A percentile compares a stretch with the other conserved stretches of the same genome.
Evolutionary conservation across 129 eudicot genomes (phyloP).

Genomic region (Logfia minima): DNA sequence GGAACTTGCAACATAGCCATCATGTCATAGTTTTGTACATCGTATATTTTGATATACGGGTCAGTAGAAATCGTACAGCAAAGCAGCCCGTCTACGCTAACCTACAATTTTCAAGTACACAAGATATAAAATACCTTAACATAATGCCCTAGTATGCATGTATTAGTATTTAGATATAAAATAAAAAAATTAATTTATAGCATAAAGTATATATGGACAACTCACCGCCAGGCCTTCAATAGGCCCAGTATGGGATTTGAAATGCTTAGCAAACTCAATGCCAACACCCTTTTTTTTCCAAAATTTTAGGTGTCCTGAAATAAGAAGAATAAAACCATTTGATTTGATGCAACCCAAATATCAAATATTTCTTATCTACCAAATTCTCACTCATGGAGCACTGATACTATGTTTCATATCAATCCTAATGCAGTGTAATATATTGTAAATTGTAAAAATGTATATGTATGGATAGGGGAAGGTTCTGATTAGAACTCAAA

Average conservation of each 20-base stretch:
- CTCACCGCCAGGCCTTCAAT: slow-evolving; percentile 96
- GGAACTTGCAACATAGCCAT: slow-evolving; percentile 95
- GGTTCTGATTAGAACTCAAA: not conserved
- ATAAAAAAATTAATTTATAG: not conserved
- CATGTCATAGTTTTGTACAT: slow-evolving; percentile 94
- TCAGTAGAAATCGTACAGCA: slow-evolving; percentile 94
- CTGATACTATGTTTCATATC: not conserved
- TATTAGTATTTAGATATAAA: not conserved
- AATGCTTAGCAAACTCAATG: slow-evolving; percentile 93
- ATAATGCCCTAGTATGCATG: not conserved
- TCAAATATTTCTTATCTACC: not conserved
- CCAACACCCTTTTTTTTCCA: slow-evolving; percentile 96
- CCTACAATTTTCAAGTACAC: slow-evolving; percentile 57
- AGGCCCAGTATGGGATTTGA: slow-evolving; percentile 93
- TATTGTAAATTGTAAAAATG: no score
- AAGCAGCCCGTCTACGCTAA: slow-evolving; percentile 86
- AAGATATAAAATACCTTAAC: slow-evolving; percentile 1
- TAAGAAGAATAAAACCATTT: slow-evolving; percentile 6
- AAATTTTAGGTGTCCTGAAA: slow-evolving; percentile 84
- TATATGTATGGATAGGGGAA: not conserved
- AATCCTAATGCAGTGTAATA: not conserved
- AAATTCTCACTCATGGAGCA: not conserved
- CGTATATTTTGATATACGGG: slow-evolving; percentile 76
- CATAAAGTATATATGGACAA: slow-evolving; percentile 8
- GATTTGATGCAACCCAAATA: not conserved